Percentiles rank a stretch among this genome's conserved stretches.
Conservation (phyloP, 164 flowering plant species). For the Brasenia schreberi region DNA sequence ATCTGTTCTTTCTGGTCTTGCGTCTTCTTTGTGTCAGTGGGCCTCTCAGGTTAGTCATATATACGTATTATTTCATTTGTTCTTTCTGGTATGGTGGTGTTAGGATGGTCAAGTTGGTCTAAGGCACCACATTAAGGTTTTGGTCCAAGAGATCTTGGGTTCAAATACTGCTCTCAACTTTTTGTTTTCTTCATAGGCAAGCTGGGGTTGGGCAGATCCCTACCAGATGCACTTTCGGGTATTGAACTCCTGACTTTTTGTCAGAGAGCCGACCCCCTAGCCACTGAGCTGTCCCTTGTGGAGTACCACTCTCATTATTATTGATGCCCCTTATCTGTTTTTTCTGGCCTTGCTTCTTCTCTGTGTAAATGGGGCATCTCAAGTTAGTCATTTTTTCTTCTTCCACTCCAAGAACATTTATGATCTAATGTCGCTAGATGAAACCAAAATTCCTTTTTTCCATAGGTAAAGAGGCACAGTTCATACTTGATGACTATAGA, state of each 20-base stretch:
- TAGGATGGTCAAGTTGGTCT: too few relatives aligned
- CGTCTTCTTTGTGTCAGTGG: constrained; percentile 97
- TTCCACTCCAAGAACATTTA: neutral
- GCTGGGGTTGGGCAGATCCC: too few relatives aligned
- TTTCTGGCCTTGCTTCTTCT: constrained; percentile 95
- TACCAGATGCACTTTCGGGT: too few relatives aligned
- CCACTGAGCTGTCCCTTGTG: too few relatives aligned
- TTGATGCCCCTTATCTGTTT: constrained; percentile 33
- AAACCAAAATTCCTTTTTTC: neutral
- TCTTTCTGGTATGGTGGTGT: too few relatives aligned
- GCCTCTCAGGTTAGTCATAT: constrained; percentile 71
- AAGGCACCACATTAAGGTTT: neutral
- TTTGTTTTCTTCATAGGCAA: too few relatives aligned
- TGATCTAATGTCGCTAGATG: neutral
- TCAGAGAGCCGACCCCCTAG: too few relatives aligned
- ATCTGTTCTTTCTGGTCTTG: constrained; percentile 95
- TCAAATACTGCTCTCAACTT: too few relatives aligned
- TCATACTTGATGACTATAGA: constrained; percentile 96
- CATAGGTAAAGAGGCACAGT: constrained; percentile 84
- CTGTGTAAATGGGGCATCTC: constrained; percentile 99
- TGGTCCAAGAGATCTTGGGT: neutral
- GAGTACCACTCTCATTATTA: too few relatives aligned
- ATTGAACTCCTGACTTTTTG: too few relatives aligned
- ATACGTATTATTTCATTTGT: neutral
- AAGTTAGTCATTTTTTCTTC: constrained; percentile 29